Conservation (phyloP, 805 yeast genomes). For the Kuraishia capsulata region DNA sequence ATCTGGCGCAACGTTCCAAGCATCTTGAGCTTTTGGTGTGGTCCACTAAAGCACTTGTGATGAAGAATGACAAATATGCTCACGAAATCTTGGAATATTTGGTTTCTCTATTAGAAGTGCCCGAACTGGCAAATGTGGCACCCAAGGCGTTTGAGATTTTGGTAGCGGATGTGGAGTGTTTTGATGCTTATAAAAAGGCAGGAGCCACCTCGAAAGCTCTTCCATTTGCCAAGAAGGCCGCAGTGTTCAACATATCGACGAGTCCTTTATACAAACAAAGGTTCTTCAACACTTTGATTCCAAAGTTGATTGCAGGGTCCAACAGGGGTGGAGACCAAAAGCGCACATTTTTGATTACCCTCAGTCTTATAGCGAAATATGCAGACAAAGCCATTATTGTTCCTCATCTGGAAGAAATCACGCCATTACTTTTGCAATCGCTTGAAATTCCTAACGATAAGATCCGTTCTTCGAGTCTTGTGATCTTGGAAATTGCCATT, state of each 20-base stretch:
- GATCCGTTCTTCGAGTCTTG: conserved; percentile 15
- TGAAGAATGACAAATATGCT: conserved; percentile 41
- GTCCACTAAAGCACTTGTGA: conserved; percentile 61
- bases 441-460: conserved; percentile 18
- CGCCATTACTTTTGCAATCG: conserved; percentile 68
- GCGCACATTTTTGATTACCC: conserved; percentile 51
- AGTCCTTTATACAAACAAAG: conserved; percentile 74
- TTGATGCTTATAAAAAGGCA: conserved; percentile 31
- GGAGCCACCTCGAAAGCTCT: neutral
- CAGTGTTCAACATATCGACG: conserved; percentile 46
- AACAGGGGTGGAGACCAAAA: conserved; percentile 13
- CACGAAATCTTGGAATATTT: conserved; percentile 23
- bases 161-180: conserved; percentile 57
- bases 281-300: conserved; percentile 54
- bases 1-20: neutral
- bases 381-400: conserved; percentile 53
- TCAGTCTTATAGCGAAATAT: conserved; percentile 59
- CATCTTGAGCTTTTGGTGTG: conserved; percentile 33
- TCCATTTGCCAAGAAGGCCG: conserved; percentile 6
- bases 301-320: conserved; percentile 42
- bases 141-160: conserved; percentile 57
- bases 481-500: conserved; percentile 25
- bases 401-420: conserved; percentile 52
- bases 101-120: conserved; percentile 24
- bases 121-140: conserved; percentile 23